A percentile compares a stretch with the other conserved stretches of the same genome.
These are phyloP conservation scores for Fraxinus nigra DNA, from an alignment of 305 asterid genomes.

Conservation along the genomic window DNA sequence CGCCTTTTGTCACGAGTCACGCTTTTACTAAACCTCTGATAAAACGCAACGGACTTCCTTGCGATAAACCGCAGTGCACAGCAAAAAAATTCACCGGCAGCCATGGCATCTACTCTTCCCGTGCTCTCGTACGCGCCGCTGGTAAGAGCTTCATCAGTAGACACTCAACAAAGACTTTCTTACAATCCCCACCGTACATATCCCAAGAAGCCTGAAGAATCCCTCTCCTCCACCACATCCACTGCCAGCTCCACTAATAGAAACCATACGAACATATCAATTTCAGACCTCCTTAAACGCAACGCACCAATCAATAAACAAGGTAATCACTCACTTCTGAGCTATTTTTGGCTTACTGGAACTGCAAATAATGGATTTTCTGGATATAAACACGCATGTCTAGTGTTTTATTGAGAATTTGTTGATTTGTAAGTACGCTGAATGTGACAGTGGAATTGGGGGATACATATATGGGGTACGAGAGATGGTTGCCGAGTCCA, in stretches of 20 bases:
- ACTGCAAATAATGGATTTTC: not conserved
- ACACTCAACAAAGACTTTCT: constrained; percentile 58
- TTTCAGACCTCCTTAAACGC: constrained; percentile 72
- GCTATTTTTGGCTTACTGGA: not conserved
- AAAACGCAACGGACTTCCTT: constrained; percentile 3
- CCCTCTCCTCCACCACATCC: constrained; percentile 25
- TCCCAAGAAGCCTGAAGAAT: constrained; percentile 38
- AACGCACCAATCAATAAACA: constrained; percentile 22
- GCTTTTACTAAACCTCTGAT: constrained; percentile 1
- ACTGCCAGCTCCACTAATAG: constrained; percentile 26
- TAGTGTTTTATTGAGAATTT: not conserved
- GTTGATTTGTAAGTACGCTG: constrained; percentile 2
- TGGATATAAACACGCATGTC: not conserved
- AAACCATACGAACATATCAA: constrained; percentile 11
- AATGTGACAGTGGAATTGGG: constrained; percentile 32
- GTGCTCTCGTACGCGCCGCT: constrained; percentile 26
- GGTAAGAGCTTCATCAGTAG: constrained; percentile 67
- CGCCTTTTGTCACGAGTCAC: not conserved
- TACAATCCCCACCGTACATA: constrained; percentile 83
- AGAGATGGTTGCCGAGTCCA: constrained; percentile 79
- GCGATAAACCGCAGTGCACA: not conserved
- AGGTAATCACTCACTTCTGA: constrained; percentile 29
- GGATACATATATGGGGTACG: constrained; percentile 73
- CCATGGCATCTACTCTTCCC: constrained; percentile 53
- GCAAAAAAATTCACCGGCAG: constrained; percentile 20